These are phyloP conservation scores for Cutaneotrichosporon arboriforme DNA, from an alignment of 1,284 basidiomycete species.

Conservation along the genomic window DNA sequence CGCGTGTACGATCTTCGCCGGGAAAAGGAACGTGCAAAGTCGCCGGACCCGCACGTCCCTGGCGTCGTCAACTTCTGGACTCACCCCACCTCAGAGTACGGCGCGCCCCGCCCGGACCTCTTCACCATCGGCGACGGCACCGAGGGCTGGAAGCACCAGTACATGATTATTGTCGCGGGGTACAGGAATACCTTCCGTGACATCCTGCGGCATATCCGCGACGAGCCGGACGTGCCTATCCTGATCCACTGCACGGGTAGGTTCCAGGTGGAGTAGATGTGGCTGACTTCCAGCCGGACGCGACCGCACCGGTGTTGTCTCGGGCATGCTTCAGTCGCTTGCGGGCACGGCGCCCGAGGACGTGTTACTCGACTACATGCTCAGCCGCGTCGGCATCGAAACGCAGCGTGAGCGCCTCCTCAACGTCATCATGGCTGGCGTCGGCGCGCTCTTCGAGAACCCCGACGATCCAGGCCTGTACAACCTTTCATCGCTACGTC, in stretches of 20 bases:
- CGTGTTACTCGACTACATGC: conserved; percentile 12
- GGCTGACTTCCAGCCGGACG: conserved; percentile 8
- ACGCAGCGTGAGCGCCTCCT: conserved; percentile 10
- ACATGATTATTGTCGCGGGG: conserved; percentile 1
- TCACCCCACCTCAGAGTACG: background rate
- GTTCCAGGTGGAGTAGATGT: background rate
- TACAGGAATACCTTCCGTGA: conserved; percentile 10
- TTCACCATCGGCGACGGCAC: conserved; percentile 11
- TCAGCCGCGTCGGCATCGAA: conserved; percentile 17
- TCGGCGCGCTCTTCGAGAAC: background rate
- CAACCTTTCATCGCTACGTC: conserved; percentile 9
- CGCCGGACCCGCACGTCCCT: conserved; percentile 5
- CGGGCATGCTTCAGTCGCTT: conserved; percentile 12
- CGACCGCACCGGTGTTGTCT: conserved; percentile 14
- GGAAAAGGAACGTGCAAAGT: conserved; percentile 1
- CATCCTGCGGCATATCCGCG: conserved; percentile 12
- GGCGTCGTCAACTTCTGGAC: conserved; percentile 8
- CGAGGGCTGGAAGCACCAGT: conserved; percentile 6
- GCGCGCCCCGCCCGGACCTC: conserved; percentile 1
- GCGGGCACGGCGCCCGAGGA: conserved; percentile 7
- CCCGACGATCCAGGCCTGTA: conserved; percentile 6
- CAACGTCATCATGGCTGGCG: background rate
- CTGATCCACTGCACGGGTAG: conserved; percentile 17
- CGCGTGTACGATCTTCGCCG: conserved; percentile 11
- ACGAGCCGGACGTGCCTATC: conserved; percentile 5